phyloP scores from a whole-genome alignment of 495 filamentous ascomycete genomes.

The Barbatosphaeria neglecta region DNA sequence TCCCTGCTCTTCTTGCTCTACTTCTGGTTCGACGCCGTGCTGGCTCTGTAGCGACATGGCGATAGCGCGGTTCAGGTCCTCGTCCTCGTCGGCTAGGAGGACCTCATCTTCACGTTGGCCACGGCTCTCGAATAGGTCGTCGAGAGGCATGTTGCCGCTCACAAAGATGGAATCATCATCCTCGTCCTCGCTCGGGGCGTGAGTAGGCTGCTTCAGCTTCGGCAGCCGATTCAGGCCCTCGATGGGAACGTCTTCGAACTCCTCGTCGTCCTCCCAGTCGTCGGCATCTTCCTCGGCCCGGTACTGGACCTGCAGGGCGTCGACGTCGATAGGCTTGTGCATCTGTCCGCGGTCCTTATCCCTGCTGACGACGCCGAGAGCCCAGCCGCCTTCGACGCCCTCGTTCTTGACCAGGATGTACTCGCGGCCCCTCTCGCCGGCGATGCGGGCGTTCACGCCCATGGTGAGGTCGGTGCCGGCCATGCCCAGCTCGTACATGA shows the following conservation, averaged over 20 bases:
- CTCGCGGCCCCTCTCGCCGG: slow-evolving; percentile 80
- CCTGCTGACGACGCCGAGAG: slow-evolving; percentile 78
- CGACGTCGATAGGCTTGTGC: slow-evolving; percentile 82
- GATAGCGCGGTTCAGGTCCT: slow-evolving; percentile 72
- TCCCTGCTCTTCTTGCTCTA: slow-evolving; percentile 29
- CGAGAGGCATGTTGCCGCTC: slow-evolving; percentile 18
- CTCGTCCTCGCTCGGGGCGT: slow-evolving; percentile 8
- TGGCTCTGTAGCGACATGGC: slow-evolving; percentile 59
- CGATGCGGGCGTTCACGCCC: slow-evolving; percentile 57
- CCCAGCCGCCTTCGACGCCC: slow-evolving; percentile 93
- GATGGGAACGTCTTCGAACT: slow-evolving; percentile 92
- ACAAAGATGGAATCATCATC: slow-evolving; percentile 60
- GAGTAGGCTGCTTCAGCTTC: slow-evolving; percentile 29
- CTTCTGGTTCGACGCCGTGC: slow-evolving; percentile 24
- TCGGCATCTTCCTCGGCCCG: slow-evolving; percentile 44
- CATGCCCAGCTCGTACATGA: slow-evolving; percentile 94
- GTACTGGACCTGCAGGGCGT: slow-evolving; percentile 51
- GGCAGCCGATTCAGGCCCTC: slow-evolving; percentile 86
- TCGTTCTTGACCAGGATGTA: slow-evolving; percentile 95
- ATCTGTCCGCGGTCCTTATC: slow-evolving; percentile 62
- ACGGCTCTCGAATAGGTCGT: slow-evolving; percentile 14
- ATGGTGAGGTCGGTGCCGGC: slow-evolving; percentile 57
- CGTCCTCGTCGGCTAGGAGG: slow-evolving; percentile 49
- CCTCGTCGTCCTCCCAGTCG: slow-evolving; percentile 57
- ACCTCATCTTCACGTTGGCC: slow-evolving; percentile 18